Evolutionary conservation across 495 filamentous ascomycete species (phyloP).

Genomic region (Daldinia decipiens): DNA sequence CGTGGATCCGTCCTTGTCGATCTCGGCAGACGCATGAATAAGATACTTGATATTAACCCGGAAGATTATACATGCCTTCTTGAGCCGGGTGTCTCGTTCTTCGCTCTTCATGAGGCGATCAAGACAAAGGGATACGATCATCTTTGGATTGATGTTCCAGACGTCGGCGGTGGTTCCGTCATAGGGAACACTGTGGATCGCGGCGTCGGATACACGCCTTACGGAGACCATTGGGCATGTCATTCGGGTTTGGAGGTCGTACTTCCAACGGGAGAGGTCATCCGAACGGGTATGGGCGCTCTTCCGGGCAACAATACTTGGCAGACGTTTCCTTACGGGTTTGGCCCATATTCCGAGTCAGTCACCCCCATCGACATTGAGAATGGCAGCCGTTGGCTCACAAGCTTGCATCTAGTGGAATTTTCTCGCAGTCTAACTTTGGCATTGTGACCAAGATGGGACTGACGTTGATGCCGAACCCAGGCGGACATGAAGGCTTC

Average conservation of each 20-base stretch:
- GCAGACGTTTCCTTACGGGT: conserved; percentile 63
- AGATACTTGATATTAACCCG: conserved; percentile 61
- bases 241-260: conserved; percentile 65
- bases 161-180: conserved; percentile 61
- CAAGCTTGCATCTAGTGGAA: conserved; percentile 45
- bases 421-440: conserved; percentile 66
- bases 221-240: conserved; percentile 47
- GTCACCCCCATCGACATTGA: conserved; percentile 47
- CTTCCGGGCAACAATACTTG: conserved; percentile 55
- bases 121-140: conserved; percentile 45
- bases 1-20: conserved; percentile 63
- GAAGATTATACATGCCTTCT: conserved; percentile 62
- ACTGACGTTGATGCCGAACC: conserved; percentile 61
- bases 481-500: conserved; percentile 57
- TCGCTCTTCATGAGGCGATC: conserved; percentile 59
- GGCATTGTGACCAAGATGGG: conserved; percentile 67
- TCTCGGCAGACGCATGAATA: conserved; percentile 63
- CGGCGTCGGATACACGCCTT: conserved; percentile 64
- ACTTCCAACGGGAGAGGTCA: conserved; percentile 62
- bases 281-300: conserved; percentile 67
- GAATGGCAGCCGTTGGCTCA: conserved; percentile 9
- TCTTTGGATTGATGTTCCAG: conserved; percentile 52
- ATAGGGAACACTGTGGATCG: conserved; percentile 64
- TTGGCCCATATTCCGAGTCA: conserved; percentile 65
- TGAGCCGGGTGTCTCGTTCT: conserved; percentile 64